Conservation (phyloP, 805 yeast genomes). For the Pichia cabralensis region DNA sequence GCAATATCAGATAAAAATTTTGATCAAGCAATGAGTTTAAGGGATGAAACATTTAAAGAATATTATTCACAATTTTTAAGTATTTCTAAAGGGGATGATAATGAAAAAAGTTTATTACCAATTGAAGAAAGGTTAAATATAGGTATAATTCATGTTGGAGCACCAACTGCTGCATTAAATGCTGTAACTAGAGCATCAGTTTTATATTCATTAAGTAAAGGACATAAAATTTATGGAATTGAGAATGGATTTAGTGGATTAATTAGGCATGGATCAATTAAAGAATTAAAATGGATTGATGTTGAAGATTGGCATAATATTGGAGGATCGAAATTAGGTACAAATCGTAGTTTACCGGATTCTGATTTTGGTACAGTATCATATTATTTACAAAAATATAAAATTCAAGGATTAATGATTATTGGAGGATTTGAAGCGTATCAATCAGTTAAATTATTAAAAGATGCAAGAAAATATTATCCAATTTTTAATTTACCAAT, state of each 20-base stretch:
- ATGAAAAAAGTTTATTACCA: slow-evolving; percentile 49
- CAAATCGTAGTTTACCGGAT: slow-evolving; percentile 79
- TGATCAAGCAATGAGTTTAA: slow-evolving; percentile 72
- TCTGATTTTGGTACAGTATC: slow-evolving; percentile 88
- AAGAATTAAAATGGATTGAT: slow-evolving; percentile 69
- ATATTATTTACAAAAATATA: slow-evolving; percentile 80
- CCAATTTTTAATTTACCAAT: slow-evolving; percentile 93
- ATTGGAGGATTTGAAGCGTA: slow-evolving; percentile 99
- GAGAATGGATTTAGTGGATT: slow-evolving; percentile 92
- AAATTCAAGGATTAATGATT: slow-evolving; percentile 79
- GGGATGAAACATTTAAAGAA: slow-evolving; percentile 85
- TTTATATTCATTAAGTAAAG: slow-evolving; percentile 75
- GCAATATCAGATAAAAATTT: slow-evolving; percentile 77
- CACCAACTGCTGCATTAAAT: slow-evolving; percentile 96
- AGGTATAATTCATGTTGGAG: slow-evolving; percentile 89
- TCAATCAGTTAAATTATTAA: slow-evolving; percentile 70
- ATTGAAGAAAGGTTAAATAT: slow-evolving; percentile 51
- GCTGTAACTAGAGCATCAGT: slow-evolving; percentile 89
- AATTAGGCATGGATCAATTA: slow-evolving; percentile 78
- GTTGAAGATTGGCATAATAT: slow-evolving; percentile 79
- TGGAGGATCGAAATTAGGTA: slow-evolving; percentile 97
- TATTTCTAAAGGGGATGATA: slow-evolving; percentile 65
- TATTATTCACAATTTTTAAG: slow-evolving; percentile 63
- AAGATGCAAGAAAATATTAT: slow-evolving; percentile 63
- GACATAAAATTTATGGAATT: slow-evolving; percentile 85